Base-by-base conservation (phyloP, 2,329 filamentous ascomycete genomes). In the Aspergillus ochraceus region DNA sequence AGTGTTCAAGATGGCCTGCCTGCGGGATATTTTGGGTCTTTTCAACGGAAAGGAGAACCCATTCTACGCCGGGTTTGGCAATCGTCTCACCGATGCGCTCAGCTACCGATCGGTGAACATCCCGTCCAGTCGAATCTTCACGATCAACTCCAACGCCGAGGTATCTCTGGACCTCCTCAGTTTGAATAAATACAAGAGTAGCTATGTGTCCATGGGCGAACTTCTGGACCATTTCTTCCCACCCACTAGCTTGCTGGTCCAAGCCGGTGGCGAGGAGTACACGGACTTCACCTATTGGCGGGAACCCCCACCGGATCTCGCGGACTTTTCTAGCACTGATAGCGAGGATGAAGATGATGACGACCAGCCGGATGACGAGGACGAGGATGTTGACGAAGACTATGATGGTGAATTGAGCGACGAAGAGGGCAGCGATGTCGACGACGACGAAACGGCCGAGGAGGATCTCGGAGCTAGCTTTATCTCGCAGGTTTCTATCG, bases 201-300 rank as follows among this genome's bases (percentile, higher is more conserved):
- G 91, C 64, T 99, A 99, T 73, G 92, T 97, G 63, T 93, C 91
- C 70, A 99, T 99, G 88, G 89, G 91, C 61, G 96, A 99, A 75
- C 89, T 99, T 60, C 91, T 99, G 6, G 95, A 99, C 73, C 95
- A 99, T 76, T 98, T 97, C 80, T 99, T 99, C 76, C 95, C 95
- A 6, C 92, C 96, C 1, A 89, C 96, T 12, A 91, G 89, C 64
- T 88, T 93, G 26, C 83, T 99, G 30, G 88, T 97, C 19, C 92
- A 90, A 69, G 90, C 90, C 49, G 94, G 93, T 20, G 94, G 93
- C 12, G 95, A 98, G 74, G 90, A 96, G 59, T 99, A 91, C 71
- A 99, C 95, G 0, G 95, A 99, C 74, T 99, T 99, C 77, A 94
- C 88, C 59, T 99, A 96, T 78, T 99, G 95, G 95, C 85, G 96